Evolutionary conservation across 345 rosid species (phyloP), one percentile per base, ranked within the genome.

Genomic region (Citrus reticulata): DNA sequence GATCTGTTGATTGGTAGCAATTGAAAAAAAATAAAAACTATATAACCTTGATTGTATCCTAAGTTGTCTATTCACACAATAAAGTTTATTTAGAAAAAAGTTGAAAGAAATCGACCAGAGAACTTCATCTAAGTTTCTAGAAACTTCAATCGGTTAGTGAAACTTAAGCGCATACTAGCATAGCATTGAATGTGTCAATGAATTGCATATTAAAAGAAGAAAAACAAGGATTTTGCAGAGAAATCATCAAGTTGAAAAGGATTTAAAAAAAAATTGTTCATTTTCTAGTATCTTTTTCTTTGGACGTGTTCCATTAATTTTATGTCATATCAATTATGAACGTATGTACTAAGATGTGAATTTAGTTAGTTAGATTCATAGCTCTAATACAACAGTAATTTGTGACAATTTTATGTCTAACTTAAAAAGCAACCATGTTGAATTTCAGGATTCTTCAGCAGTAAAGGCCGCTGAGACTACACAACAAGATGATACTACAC

Each of bases 361-460:
- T 17, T 13, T 13, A 11, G 51, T 3, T 30, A 16, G 37, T 62
- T 66, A 20, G 16, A 25, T 35, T 9, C 49, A 20, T 35, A 35
- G 20, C 16, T 4, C 16, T 35, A 46, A 49, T 46, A 27, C 20
- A 29, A 14, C 29, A 7, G 20, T 29, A 46, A 29, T 25, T 42
- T 70, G 58, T 3, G n/a, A 69, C 58, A 25, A 16, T n/a, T 32
- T n/a, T 0, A 19, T 16, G 49, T 58, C 7, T 82, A 49, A 59
- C 39, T 51, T 81, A 83, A 29, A 32, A 77, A 40, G 72, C 59
- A 70, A 71, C 19, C 9, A 17, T 60, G 40, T 74, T 70, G 59
- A 80, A 77, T 78, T 81, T 79, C 88, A 90, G 93, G 86, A 82
- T 72, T 76, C 75, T 76, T 59, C 72, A 55, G 76, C 57, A 46